Conservation (phyloP, 352 stramenopile genomes). For the Pythium phragmitis region DNA sequence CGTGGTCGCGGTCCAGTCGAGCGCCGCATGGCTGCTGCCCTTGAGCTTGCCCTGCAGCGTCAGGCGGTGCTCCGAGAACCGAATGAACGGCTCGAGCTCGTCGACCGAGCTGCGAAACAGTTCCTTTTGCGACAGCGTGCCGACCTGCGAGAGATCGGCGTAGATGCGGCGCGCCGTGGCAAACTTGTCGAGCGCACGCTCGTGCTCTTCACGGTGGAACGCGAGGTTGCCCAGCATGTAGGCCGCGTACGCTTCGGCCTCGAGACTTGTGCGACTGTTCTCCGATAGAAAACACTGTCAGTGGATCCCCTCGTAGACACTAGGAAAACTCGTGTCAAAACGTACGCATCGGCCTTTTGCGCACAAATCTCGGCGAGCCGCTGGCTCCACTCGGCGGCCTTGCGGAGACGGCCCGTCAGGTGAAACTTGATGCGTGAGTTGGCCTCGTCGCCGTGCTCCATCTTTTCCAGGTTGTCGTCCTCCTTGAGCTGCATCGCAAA, state of each 20-base stretch:
- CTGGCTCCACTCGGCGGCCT: slow-evolving; percentile 87
- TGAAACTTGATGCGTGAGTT: slow-evolving; percentile 90
- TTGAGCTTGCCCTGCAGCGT: slow-evolving; percentile 54
- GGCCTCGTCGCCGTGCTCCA: slow-evolving; percentile 80
- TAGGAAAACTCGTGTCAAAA: not conserved
- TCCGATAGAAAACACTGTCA: slow-evolving; percentile 1
- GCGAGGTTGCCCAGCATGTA: slow-evolving; percentile 89
- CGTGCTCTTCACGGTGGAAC: slow-evolving; percentile 88
- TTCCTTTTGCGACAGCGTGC: slow-evolving; percentile 79
- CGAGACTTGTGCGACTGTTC: slow-evolving; percentile 76
- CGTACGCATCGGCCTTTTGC: slow-evolving; percentile 71
- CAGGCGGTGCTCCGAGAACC: slow-evolving; percentile 83
- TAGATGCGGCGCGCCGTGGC: slow-evolving; percentile 81
- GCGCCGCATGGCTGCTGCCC: slow-evolving; percentile 26
- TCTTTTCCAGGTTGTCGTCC: slow-evolving; percentile 85
- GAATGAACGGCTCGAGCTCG: slow-evolving; percentile 82
- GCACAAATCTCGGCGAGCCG: slow-evolving; percentile 77
- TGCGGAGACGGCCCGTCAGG: slow-evolving; percentile 81
- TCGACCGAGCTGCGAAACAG: slow-evolving; percentile 67
- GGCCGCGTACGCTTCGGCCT: slow-evolving; percentile 85
- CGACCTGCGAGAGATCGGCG: slow-evolving; percentile 76
- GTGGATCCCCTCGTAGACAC: too few relatives aligned
- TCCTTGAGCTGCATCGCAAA: slow-evolving; percentile 92
- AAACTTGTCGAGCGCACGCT: slow-evolving; percentile 79
- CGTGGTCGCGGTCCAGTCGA: slow-evolving; percentile 55